Conservation (phyloP, 306 rosid species). For the Erythrophleum fordii region DNA sequence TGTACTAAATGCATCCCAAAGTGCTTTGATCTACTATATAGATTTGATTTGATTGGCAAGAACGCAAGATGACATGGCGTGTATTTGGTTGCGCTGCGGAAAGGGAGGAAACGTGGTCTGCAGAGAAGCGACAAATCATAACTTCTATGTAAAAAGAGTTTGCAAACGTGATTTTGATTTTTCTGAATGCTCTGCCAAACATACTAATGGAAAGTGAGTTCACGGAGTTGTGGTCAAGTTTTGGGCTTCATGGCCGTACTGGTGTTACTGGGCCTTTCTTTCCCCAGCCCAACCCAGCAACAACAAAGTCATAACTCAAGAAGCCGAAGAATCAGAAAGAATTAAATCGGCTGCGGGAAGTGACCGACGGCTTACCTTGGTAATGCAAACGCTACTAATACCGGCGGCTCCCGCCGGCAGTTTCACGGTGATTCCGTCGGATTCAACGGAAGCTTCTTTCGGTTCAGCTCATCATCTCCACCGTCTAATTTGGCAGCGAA, state of each 20-base stretch:
- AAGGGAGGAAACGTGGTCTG: too few species aligned
- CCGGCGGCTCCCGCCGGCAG: conserved; percentile 63
- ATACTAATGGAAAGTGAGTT: too few species aligned
- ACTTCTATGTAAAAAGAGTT: too few species aligned
- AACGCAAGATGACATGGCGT: too few species aligned
- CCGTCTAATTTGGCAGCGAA: conserved; percentile 40
- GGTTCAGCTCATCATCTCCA: conserved; percentile 28
- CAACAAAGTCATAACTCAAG: neutral
- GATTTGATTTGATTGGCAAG: too few species aligned
- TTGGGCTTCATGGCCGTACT: neutral
- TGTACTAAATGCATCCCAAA: too few species aligned
- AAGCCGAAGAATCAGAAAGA: neutral
- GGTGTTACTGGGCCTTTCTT: neutral
- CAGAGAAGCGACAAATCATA: too few species aligned
- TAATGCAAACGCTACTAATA: conserved; percentile 75
- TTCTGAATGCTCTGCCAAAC: too few species aligned
- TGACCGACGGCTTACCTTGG: neutral
- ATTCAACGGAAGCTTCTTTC: conserved; percentile 27
- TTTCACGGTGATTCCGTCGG: conserved; percentile 36
- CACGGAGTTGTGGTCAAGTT: too few species aligned
- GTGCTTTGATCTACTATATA: too few species aligned
- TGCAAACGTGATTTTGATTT: too few species aligned
- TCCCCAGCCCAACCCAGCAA: neutral
- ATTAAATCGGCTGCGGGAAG: neutral
- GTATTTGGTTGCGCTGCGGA: too few species aligned